Evolutionary conservation across 2,329 filamentous ascomycete species (phyloP).

Genomic region (Anthostomella pinea): DNA sequence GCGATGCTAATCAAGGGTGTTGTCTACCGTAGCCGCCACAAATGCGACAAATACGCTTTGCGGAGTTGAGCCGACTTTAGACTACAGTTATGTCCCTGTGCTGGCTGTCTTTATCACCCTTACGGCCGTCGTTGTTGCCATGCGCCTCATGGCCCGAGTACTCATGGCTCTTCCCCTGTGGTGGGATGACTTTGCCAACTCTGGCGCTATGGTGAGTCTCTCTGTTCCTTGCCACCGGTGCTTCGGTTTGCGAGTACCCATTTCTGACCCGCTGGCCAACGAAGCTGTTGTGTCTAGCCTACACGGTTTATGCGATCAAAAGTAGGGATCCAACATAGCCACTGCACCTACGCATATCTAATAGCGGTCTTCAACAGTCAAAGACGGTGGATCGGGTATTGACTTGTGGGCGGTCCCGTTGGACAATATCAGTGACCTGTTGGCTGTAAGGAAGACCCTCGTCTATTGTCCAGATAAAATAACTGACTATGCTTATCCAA

Average conservation of each 20-base stretch:
- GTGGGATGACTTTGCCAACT: constrained; percentile 7
- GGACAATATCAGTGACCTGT: neutral
- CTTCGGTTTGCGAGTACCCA: neutral
- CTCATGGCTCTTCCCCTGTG: constrained; percentile 1
- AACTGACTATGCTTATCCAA: constrained; percentile 1
- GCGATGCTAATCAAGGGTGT: neutral
- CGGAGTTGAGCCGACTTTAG: neutral
- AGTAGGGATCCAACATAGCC: neutral
- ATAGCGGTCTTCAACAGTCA: constrained; percentile 1
- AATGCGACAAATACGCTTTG: constrained; percentile 3
- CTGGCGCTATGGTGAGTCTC: constrained; percentile 4
- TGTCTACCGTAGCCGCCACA: neutral
- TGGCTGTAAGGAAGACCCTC: neutral
- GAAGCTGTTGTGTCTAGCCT: constrained; percentile 2
- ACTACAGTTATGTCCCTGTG: constrained; percentile 1
- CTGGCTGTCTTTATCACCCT: constrained; percentile 3
- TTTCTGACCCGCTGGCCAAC: neutral
- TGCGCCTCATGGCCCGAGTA: constrained; percentile 1
- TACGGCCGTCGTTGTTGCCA: neutral
- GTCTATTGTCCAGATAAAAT: neutral
- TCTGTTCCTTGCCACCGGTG: neutral
- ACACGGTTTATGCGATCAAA: constrained; percentile 1
- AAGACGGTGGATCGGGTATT: constrained; percentile 1
- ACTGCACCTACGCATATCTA: neutral
- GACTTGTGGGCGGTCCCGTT: constrained; percentile 5